Evolutionary conservation across 169 alveolate genomes (phyloP), one percentile per base, ranked within the genome.

Genomic region (Eimeria tenella): DNA sequence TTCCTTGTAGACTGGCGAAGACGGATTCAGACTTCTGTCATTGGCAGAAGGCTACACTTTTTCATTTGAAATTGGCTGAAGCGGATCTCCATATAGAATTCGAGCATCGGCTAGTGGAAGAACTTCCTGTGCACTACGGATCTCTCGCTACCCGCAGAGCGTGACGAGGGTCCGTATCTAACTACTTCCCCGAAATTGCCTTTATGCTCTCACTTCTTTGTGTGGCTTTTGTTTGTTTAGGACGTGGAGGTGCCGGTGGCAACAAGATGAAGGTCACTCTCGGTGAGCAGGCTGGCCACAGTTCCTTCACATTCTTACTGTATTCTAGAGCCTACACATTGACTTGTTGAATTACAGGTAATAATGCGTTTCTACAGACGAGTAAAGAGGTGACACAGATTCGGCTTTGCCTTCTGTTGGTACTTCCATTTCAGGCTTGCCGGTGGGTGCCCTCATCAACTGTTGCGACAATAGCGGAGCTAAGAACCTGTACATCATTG

Each of bases 381-480:
- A 49, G 60, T 73, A 53, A 19, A 17, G 17, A 21, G 52, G 7
- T 23, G 89, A 13, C 17, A 11, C 56, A 42, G 0, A 6, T 6
- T 82, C 13, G 4, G 21, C 65, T 25, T 11, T 86, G 87, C 58
- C 55, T 7, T 23, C 56, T 3, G 56, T 21, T 60, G 77, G 55
- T 13, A 1, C 52, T 70, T 98, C 98, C 92, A 96, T 99, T 73
- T 98, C 98, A 93, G 99, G 99, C 97, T 98, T 99, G 89, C 99
- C 99, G 90, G 99, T 98, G 81, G 99, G 99, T 31, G 99, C 99
- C 73, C 97, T 98, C 86, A 98, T 99, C 96, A 99, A 99, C 98
- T 99, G 99, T 97, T 99, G 99, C 95, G 99, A 99, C 97, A 99
- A 99, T 98, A 98, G 99, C 94, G 99, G 99, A 55, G 99, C 99